A percentile compares a stretch with the other conserved stretches of the same genome.
phyloP scores from a whole-genome alignment of 2,329 filamentous ascomycete genomes.

The Trichoderma gracile region DNA sequence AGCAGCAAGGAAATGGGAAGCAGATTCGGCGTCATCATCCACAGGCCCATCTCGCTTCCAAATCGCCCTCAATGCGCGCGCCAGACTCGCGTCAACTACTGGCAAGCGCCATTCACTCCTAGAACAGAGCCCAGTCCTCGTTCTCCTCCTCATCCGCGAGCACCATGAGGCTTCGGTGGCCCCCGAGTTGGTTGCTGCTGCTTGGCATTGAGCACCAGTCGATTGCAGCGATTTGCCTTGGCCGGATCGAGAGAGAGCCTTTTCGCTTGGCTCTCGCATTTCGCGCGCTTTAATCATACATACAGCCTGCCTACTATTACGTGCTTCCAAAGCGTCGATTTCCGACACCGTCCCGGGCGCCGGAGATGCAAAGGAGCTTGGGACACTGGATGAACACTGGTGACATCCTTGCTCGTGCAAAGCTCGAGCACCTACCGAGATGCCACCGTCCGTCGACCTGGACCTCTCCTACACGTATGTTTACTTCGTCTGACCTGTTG shows the following conservation, averaged over 20 bases:
- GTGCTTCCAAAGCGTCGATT: slow-evolving; percentile 11
- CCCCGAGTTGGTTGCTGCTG: neutral
- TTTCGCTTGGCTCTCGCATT: slow-evolving; percentile 12
- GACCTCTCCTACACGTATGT: too few species aligned
- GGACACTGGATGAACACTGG: neutral
- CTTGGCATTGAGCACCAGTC: slow-evolving; percentile 17
- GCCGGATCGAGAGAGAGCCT: neutral
- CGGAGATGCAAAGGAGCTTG: neutral
- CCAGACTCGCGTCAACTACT: neutral
- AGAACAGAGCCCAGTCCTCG: neutral
- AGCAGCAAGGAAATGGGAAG: neutral
- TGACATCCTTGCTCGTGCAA: neutral
- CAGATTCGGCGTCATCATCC: slow-evolving; percentile 9
- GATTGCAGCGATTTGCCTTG: slow-evolving; percentile 4
- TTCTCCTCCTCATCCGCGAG: neutral
- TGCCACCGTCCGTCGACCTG: too few species aligned
- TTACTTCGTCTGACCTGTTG: too few species aligned
- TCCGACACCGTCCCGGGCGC: slow-evolving; percentile 4
- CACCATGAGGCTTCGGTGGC: neutral
- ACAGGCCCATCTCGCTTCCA: slow-evolving; percentile 17
- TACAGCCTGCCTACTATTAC: neutral
- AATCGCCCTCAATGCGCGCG: neutral
- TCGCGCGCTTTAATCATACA: neutral
- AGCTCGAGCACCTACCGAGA: too few species aligned
- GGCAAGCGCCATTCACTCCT: neutral